Evolutionary conservation across 768 basidiomycete species (phyloP), one percentile per base, ranked within the genome.

Genomic region (Russula lepida): DNA sequence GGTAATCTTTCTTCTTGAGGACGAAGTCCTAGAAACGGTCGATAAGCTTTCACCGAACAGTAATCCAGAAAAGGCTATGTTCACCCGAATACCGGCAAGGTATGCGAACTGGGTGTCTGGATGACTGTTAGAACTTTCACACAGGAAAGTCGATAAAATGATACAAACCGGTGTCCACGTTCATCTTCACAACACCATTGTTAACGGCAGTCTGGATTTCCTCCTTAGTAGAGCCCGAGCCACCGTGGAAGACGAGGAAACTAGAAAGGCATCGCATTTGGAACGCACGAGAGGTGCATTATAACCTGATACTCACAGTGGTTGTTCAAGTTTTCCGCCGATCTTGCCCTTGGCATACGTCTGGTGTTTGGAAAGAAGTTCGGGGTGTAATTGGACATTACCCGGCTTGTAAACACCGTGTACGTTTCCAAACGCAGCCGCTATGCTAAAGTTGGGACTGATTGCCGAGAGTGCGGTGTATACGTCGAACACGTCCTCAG

Each of bases 361-460:
- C 76, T 99, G 97, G 78, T 99, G 97, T 78, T 92, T 92, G 32
- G 82, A 81, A 66, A 99, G 83, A 63, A 99, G 81, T 66, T 89
- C 92, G 19, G 97, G 97, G 67, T 88, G 87, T 64, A 99, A 84
- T 68, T 81, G 84, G 72, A 99, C 97, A 74, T 99, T 99, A 62
- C 97, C 97, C 44, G 94, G 92, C 79, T 97, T 98, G 82, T 99
- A 99, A 54, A 99, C 95, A 71, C 95, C 95, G 74, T 99, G 95
- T 33, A 98, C 97, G 76, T 99, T 98, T 39, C 97, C 97, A 72
- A 98, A 98, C 19, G 88, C 95, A 68, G 97, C 97, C 33, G 97
- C 97, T 71, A 98, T 98, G 68, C 88, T 91, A 78, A 99, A 99
- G 78, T 91, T 91, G 73, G 92, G 90, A 59, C 88, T 78, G 73